Evolutionary conservation across 345 rosid genomes (phyloP).

Genomic region (Citrus hindsii): DNA sequence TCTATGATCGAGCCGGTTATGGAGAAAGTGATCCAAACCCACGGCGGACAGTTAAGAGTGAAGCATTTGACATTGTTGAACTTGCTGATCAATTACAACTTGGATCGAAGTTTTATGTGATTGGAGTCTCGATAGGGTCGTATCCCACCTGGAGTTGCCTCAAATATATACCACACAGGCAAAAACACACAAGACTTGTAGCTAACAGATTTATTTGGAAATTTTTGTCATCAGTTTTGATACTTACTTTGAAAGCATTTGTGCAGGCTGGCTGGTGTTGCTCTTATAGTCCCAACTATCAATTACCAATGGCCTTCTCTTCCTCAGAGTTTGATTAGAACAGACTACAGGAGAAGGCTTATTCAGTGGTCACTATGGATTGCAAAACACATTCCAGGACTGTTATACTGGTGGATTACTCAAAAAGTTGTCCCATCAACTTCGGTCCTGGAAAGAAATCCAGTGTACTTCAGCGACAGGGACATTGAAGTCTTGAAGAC

Average conservation of each 20-base stretch:
- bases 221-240: not conserved
- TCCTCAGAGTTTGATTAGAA: constrained; percentile 47
- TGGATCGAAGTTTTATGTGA: constrained; percentile 64
- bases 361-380: constrained; percentile 49
- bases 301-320: constrained; percentile 82
- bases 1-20: constrained; percentile 85
- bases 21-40: constrained; percentile 84
- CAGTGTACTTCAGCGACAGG: constrained; percentile 54
- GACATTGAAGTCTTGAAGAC: constrained; percentile 66
- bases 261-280: constrained; percentile 78
- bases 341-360: constrained; percentile 60
- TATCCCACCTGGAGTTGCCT: constrained; percentile 90
- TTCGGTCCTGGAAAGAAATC: constrained; percentile 50
- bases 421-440: constrained; percentile 60
- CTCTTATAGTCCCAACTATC: constrained; percentile 64
- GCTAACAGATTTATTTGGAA: not conserved
- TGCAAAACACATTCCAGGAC: constrained; percentile 58
- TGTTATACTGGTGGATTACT: constrained; percentile 76
- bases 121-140: constrained; percentile 91
- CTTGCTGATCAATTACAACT: constrained; percentile 69
- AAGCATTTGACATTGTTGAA: constrained; percentile 72
- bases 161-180: constrained; percentile 86
- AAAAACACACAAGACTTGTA: constrained; percentile 5
- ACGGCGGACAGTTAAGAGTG: constrained; percentile 64
- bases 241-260: constrained; percentile 7